These are phyloP conservation scores for Quercus robur DNA, from an alignment of 306 rosid species.

Conservation along the genomic window DNA sequence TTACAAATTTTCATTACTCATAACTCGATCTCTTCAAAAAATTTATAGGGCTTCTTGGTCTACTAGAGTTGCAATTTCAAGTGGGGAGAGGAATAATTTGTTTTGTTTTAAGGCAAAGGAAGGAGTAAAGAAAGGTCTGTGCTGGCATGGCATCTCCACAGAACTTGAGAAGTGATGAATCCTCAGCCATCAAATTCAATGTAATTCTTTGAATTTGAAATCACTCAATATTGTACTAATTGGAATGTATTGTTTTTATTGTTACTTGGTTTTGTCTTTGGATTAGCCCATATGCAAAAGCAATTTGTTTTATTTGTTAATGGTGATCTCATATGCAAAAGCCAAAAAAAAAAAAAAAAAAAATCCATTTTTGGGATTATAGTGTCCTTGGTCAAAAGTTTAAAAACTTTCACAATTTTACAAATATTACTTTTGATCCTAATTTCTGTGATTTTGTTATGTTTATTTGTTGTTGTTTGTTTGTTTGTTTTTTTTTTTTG, in stretches of 20 bases:
- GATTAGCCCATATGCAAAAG: background rate
- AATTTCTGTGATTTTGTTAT: no score
- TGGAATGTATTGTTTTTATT: background rate
- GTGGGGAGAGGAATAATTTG: slow-evolving; percentile 16
- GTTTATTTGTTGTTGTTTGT: no score
- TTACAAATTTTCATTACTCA: background rate
- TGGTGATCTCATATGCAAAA: no score
- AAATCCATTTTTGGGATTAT: no score
- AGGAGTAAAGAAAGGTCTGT: slow-evolving; percentile 47
- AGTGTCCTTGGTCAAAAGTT: no score
- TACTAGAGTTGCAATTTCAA: slow-evolving; percentile 22
- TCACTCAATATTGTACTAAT: background rate
- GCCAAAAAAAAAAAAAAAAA: no score
- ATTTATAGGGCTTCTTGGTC: slow-evolving; percentile 26
- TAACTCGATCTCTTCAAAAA: background rate
- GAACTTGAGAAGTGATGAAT: slow-evolving; percentile 52
- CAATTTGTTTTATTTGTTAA: background rate
- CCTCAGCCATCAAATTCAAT: slow-evolving; percentile 54
- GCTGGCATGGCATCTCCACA: slow-evolving; percentile 77
- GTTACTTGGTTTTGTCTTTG: background rate
- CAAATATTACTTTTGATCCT: no score
- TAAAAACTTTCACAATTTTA: no score
- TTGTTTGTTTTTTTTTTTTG: rapidly evolving
- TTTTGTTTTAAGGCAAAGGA: slow-evolving; percentile 19
- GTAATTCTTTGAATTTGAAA: slow-evolving; percentile 23